These are phyloP conservation scores for Botryosphaeria dothidea DNA, from an alignment of 2,329 filamentous ascomycete genomes.

Conservation along the genomic window DNA sequence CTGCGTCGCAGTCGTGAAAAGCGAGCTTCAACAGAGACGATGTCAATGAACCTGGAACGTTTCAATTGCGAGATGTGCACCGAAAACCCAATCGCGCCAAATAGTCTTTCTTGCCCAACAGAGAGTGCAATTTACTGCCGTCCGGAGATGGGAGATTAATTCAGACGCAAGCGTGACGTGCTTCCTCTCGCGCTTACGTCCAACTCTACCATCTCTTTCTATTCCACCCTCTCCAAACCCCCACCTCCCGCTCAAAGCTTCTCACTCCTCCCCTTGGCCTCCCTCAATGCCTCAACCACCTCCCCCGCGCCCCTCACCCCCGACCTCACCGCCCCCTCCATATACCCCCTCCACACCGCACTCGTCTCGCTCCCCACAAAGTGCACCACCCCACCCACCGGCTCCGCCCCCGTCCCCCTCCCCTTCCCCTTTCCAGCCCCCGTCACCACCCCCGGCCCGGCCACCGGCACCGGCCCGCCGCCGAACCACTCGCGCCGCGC, in stretches of 20 bases:
- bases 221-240: too few species aligned
- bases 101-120: too few species aligned
- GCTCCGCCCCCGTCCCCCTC: constrained; percentile 22
- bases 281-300: constrained; percentile 28
- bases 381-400: constrained; percentile 46
- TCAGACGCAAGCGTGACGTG: too few species aligned
- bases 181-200: too few species aligned
- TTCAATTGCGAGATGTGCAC: too few species aligned
- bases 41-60: too few species aligned
- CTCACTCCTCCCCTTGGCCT: neutral
- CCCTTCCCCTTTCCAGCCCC: constrained; percentile 21
- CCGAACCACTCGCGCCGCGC: constrained; percentile 26
- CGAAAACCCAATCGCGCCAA: too few species aligned
- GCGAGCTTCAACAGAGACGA: too few species aligned
- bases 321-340: constrained; percentile 57
- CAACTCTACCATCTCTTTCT: too few species aligned
- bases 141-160: too few species aligned
- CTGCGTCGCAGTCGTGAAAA: neutral
- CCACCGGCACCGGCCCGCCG: neutral
- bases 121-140: too few species aligned
- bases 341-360: constrained; percentile 60
- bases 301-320: constrained; percentile 53
- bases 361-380: constrained; percentile 58
- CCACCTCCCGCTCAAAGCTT: neutral
- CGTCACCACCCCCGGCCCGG: constrained; percentile 19